Evolutionary conservation across 176 grass and related monocot species (phyloP).

Genomic region (Pharus latifolius): DNA sequence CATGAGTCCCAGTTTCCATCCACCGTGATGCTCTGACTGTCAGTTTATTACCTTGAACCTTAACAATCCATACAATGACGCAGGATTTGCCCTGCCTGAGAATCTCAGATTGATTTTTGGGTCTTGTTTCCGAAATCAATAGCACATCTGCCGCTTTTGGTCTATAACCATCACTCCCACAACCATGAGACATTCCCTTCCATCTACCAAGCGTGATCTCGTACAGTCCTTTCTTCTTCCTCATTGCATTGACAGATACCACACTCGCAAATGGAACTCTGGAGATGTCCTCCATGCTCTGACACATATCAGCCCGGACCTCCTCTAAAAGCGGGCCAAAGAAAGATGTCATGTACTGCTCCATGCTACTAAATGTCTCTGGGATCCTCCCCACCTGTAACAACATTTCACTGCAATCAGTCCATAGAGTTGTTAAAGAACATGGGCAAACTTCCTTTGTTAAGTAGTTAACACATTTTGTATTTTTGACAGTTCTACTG

Average conservation of each 20-base stretch:
- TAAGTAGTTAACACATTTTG: background rate
- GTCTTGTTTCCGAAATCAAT: slow-evolving; percentile 50
- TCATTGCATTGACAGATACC: slow-evolving; percentile 24
- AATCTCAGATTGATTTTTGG: slow-evolving; percentile 41
- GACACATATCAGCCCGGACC: slow-evolving; percentile 41
- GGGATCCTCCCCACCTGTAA: slow-evolving; percentile 52
- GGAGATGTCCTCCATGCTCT: slow-evolving; percentile 50
- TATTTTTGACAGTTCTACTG: background rate
- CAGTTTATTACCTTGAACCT: slow-evolving; percentile 38
- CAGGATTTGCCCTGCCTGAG: slow-evolving; percentile 43
- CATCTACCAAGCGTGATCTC: slow-evolving; percentile 48
- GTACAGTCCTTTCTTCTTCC: slow-evolving; percentile 25
- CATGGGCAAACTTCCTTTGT: background rate
- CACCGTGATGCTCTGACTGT: slow-evolving; percentile 41
- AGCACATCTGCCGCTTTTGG: slow-evolving; percentile 54
- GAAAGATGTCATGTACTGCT: slow-evolving; percentile 62
- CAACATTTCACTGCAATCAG: slow-evolving; percentile 14
- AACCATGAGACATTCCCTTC: slow-evolving; percentile 9
- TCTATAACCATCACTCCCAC: slow-evolving; percentile 31
- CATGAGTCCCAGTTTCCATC: slow-evolving; percentile 38
- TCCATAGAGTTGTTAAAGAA: background rate
- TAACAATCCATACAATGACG: slow-evolving; percentile 45
- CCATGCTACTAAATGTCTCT: slow-evolving; percentile 38
- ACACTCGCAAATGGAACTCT: slow-evolving; percentile 35
- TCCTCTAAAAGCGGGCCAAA: slow-evolving; percentile 65